These are phyloP conservation scores for Termitomyces heimii DNA, from an alignment of 768 basidiomycete genomes.

Conservation along the genomic window DNA sequence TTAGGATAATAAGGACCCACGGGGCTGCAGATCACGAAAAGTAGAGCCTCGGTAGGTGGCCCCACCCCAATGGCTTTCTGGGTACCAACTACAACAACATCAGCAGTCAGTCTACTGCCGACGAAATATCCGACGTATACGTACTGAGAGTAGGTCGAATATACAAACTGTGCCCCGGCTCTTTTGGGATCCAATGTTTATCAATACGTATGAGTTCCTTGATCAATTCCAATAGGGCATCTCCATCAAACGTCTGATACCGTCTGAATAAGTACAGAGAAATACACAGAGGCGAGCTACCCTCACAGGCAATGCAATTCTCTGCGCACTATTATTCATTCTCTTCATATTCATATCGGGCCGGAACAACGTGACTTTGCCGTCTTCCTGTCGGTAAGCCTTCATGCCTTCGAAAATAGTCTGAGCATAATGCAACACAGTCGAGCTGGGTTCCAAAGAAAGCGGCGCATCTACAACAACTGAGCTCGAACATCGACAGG, in stretches of 20 bases:
- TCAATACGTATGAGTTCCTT: slow-evolving; percentile 83
- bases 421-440: slow-evolving; percentile 92
- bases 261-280: background rate
- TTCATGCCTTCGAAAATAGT: slow-evolving; percentile 93
- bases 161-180: slow-evolving; percentile 87
- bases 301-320: slow-evolving; percentile 71
- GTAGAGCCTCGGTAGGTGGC: slow-evolving; percentile 72
- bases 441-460: slow-evolving; percentile 64
- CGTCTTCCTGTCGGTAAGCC: slow-evolving; percentile 74
- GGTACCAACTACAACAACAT: slow-evolving; percentile 55
- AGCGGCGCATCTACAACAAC: slow-evolving; percentile 58
- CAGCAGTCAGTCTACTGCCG: slow-evolving; percentile 3
- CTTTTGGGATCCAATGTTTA: slow-evolving; percentile 85
- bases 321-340: slow-evolving; percentile 80
- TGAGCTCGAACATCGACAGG: background rate
- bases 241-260: slow-evolving; percentile 68
- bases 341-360: slow-evolving; percentile 98
- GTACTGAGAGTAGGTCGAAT: slow-evolving; percentile 74
- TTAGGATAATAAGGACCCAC: slow-evolving; percentile 84
- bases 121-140: background rate
- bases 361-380: slow-evolving; percentile 78
- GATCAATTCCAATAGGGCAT: slow-evolving; percentile 70
- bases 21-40: slow-evolving; percentile 81
- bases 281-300: background rate
- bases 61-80: slow-evolving; percentile 64